A percentile compares a stretch with the other conserved stretches of the same genome.
Conservation (phyloP, 2,329 filamentous ascomycete species). For the Aspergillus jensenii region DNA sequence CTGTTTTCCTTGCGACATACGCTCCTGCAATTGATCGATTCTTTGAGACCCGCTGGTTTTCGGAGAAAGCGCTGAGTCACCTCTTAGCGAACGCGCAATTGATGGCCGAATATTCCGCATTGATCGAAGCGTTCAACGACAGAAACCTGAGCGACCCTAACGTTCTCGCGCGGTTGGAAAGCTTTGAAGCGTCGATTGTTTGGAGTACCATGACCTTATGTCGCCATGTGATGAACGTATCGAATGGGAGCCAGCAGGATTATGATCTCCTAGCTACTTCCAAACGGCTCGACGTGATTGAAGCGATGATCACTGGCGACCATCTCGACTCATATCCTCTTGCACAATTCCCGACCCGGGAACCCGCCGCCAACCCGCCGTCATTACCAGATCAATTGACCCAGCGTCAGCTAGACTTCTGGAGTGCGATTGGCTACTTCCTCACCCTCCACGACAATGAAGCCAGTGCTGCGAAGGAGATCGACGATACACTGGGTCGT, state of each 20-base stretch:
- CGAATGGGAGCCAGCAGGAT: slow-evolving; percentile 43
- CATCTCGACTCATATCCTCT: slow-evolving; percentile 56
- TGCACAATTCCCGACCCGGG: slow-evolving; percentile 43
- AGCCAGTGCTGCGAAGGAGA: slow-evolving; percentile 52
- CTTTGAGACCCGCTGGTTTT: slow-evolving; percentile 84
- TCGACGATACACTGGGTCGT: slow-evolving; percentile 64
- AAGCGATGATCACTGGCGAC: slow-evolving; percentile 72
- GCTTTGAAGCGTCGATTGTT: slow-evolving; percentile 59
- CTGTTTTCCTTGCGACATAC: slow-evolving; percentile 74
- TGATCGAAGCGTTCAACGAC: slow-evolving; percentile 53
- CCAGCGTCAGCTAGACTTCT: slow-evolving; percentile 72
- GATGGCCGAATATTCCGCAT: slow-evolving; percentile 66
- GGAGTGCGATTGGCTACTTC: slow-evolving; percentile 74
- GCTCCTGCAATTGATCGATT: slow-evolving; percentile 71
- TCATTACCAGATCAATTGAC: slow-evolving; percentile 53
- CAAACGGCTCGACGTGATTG: slow-evolving; percentile 72
- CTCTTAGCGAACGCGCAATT: slow-evolving; percentile 58
- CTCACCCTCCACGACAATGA: slow-evolving; percentile 64
- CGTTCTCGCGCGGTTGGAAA: slow-evolving; percentile 43
- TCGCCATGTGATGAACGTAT: slow-evolving; percentile 41
- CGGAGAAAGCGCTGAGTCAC: slow-evolving; percentile 51
- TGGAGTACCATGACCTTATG: slow-evolving; percentile 60
- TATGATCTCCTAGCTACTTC: slow-evolving; percentile 65
- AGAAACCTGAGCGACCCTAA: slow-evolving; percentile 37
- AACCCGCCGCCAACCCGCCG: slow-evolving; percentile 36